Conservation (phyloP, 768 basidiomycete species). For the Guyanaporus albipodus region DNA sequence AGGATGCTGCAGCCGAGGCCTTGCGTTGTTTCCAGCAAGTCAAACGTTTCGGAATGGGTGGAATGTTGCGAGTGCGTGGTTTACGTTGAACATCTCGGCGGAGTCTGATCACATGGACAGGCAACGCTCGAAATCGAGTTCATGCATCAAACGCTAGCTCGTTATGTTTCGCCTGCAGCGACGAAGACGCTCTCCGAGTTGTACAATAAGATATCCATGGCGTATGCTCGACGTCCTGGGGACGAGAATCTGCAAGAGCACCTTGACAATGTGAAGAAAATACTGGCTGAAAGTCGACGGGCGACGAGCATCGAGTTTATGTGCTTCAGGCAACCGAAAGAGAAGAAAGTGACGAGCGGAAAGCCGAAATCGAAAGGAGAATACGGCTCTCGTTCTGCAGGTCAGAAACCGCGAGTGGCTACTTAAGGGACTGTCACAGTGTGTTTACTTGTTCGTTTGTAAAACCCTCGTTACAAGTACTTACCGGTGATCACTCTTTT, state of each 20-base stretch:
- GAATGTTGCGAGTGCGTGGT: slow-evolving; percentile 82
- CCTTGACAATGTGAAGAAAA: slow-evolving; percentile 89
- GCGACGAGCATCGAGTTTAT: slow-evolving; percentile 94
- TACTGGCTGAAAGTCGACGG: slow-evolving; percentile 78
- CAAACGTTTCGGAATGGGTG: slow-evolving; percentile 93
- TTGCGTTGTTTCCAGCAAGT: slow-evolving; percentile 85
- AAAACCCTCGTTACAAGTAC: too few relatives aligned
- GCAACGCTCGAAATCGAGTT: slow-evolving; percentile 99
- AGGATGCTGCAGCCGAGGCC: slow-evolving; percentile 79
- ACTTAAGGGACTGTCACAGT: neutral
- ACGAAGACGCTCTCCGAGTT: slow-evolving; percentile 85
- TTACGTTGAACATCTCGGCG: neutral
- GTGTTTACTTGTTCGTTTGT: neutral
- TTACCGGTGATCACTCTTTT: too few relatives aligned
- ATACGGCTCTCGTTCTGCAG: slow-evolving; percentile 11
- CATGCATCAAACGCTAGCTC: slow-evolving; percentile 91
- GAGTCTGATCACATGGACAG: slow-evolving; percentile 37
- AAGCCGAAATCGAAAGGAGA: slow-evolving; percentile 22
- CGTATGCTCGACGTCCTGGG: slow-evolving; percentile 80
- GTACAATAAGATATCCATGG: slow-evolving; percentile 92
- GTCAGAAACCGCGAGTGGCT: slow-evolving; percentile 20
- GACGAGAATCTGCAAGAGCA: slow-evolving; percentile 84
- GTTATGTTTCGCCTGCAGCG: slow-evolving; percentile 79
- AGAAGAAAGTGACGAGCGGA: slow-evolving; percentile 22
- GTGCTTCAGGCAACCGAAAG: slow-evolving; percentile 81